Percentiles rank a stretch among this genome's conserved stretches.
These are phyloP conservation scores for Solanum ahanhuiri DNA, from an alignment of 257 asterid genomes.

Conservation along the genomic window DNA sequence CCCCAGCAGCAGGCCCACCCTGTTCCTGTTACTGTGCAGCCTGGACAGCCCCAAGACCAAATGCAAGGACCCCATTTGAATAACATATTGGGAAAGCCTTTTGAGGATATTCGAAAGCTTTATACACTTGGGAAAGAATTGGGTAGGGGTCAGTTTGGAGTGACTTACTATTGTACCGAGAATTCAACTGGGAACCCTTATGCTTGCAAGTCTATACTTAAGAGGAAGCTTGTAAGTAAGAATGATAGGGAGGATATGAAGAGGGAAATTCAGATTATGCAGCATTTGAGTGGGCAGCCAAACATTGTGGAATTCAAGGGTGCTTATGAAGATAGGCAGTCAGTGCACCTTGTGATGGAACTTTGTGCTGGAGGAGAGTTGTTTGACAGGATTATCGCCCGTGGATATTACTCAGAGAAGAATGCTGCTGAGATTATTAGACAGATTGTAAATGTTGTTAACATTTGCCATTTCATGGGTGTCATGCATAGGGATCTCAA, in stretches of 20 bases:
- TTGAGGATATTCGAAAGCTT: conserved; percentile 40
- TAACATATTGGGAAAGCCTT: conserved; percentile 50
- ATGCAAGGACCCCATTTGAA: conserved; percentile 35
- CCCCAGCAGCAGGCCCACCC: not conserved
- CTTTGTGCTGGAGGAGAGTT: conserved; percentile 64
- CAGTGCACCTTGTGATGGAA: conserved; percentile 64
- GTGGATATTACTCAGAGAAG: conserved; percentile 55
- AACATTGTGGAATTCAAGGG: conserved; percentile 63
- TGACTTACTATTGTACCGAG: conserved; percentile 48
- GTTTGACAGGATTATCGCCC: conserved; percentile 54
- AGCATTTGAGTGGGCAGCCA: conserved; percentile 66
- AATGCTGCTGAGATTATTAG: conserved; percentile 55
- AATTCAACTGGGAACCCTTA: conserved; percentile 28
- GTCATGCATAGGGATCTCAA: conserved; percentile 72
- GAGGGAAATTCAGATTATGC: conserved; percentile 61
- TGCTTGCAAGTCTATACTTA: conserved; percentile 58
- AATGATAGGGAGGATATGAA: conserved; percentile 59
- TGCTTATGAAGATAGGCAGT: conserved; percentile 48
- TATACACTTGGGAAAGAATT: conserved; percentile 50
- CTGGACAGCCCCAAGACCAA: conserved; percentile 13
- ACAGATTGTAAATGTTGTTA: conserved; percentile 68
- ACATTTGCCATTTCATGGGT: conserved; percentile 72
- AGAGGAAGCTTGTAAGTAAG: conserved; percentile 58
- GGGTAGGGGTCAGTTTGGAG: conserved; percentile 67
- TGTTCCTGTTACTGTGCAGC: conserved; percentile 13